Base-by-base conservation (phyloP, 768 basidiomycete genomes). In the Dictyophora rubrovolvata region DNA sequence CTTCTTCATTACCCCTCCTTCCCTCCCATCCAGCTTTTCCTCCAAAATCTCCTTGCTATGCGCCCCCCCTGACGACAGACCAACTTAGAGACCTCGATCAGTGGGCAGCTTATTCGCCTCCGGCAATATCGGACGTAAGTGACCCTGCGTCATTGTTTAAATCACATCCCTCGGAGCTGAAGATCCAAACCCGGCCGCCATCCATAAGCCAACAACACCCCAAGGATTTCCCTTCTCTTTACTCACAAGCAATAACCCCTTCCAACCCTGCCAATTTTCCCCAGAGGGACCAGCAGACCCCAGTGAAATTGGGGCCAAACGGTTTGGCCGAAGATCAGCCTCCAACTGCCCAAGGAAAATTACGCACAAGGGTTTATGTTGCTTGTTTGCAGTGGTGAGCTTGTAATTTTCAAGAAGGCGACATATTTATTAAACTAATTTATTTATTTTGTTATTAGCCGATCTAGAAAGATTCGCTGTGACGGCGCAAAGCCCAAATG, bases 401-500 rank as follows among this genome's bases (percentile, higher is more conserved):
- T 37, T 28, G 28, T 7, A 28, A 7, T 28, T 28, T 28, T 28
- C 7, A 28, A 28, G 7, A 3, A 28, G 7, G 28, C 28, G 28
- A 28, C 28, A 28, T 28, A 28, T 3, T 28, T 28, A 3, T 28
- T 20, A 21, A 46, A 61, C 56, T 35, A 21, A 42, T 52, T 12
- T 9, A 62, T 48, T 60, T 48, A 59, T 63, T 33, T 50, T 54
- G 34, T 58, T 49, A 3, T 34, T 63, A 90, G 88, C 66, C 87
- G 89, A 22, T 79, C 76, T 16, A 79, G 87, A 22, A 91, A 91
- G 66, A 88, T 87, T 62, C 83, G 88, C 5, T 91, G 89, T 68
- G 88, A 90, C 68, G 89, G 89, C 55, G 83, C 84, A 9, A 88
- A 84, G 63, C 89, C 89, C 10, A 65, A 75, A 10, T 91, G 89